Base-by-base conservation (phyloP, 2,329 filamentous ascomycete species). In the Elsinoe necatrix region DNA sequence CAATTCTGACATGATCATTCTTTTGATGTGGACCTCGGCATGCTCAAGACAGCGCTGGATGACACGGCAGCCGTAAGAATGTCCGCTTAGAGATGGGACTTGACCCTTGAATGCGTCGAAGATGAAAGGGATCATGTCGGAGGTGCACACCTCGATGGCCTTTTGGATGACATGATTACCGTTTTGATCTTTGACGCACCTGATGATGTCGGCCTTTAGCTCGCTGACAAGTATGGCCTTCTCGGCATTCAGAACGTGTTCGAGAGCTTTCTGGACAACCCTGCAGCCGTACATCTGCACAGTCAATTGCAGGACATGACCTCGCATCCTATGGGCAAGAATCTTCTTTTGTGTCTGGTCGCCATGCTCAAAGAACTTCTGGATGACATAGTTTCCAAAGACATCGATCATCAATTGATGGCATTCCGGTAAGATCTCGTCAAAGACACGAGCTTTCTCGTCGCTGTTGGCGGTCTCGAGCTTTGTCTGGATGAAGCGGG, bases 101-200 rank as follows among this genome's bases (percentile, higher is more conserved):
- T 91, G 83, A 7, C 84, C 85, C 52, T 80, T 81, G 73, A 96
- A 86, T 1, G 86, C 83, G 52, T 87, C 80, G 72, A 95, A 86
- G 69, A 97, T 86, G 71, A 95, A 95, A 61, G 84, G 84, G 45
- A 95, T 86, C 65, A 92, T 83, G 61, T 88, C 78, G 1, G 83
- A 80, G 0, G 89, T 87, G 58, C 92, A 81, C 63, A 85, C 77
- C 65, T 93, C 86, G 59, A 98, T 90, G 8, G 92, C 86, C 71
- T 95, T 95, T 66, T 97, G 93, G 16, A 98, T 84, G 25, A 98
- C 93, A 63, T 98, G 93, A 70, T 98, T 98, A 56, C 92, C 93
- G 63, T 96, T 93, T 67, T 89, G 83, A 63, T 96, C 87, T 63
- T 85, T 86, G 61, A 95, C 85, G 57, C 92, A 87, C 58, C 81